Percentiles rank a stretch among this genome's conserved stretches.
phyloP scores from a whole-genome alignment of 1,139 yeast genomes.

The Scheffersomyces segobiensis region DNA sequence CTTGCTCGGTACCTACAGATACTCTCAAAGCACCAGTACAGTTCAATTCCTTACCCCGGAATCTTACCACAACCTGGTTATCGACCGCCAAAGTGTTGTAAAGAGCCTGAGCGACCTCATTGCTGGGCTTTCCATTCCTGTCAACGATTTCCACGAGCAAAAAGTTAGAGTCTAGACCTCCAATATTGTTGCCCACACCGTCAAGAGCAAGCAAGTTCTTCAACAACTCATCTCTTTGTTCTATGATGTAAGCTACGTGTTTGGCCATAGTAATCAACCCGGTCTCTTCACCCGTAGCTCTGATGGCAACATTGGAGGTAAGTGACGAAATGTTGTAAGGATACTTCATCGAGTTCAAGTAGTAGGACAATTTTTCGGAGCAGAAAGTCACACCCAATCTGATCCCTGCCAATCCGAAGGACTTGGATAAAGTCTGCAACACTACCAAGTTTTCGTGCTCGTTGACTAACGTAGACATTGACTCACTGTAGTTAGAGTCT shows the following conservation, averaged over 20 bases:
- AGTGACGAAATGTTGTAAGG: constrained; percentile 91
- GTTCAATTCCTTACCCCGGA: constrained; percentile 85
- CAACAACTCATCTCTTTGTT: constrained; percentile 57
- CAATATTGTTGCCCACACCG: constrained; percentile 73
- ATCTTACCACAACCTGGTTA: constrained; percentile 81
- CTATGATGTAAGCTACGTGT: constrained; percentile 49
- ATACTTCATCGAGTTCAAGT: constrained; percentile 87
- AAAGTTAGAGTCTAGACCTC: constrained; percentile 90
- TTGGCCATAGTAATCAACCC: constrained; percentile 63
- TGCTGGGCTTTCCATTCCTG: constrained; percentile 61
- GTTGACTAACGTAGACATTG: constrained; percentile 79
- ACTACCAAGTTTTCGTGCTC: constrained; percentile 83
- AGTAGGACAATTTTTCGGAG: constrained; percentile 55
- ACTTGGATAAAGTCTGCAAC: constrained; percentile 87
- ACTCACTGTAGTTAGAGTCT: constrained; percentile 35
- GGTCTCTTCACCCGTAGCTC: constrained; percentile 59
- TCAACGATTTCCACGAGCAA: constrained; percentile 70
- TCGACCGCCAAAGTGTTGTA: constrained; percentile 71
- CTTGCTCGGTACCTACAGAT: constrained; percentile 80
- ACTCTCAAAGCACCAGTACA: constrained; percentile 86
- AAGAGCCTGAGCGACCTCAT: constrained; percentile 64
- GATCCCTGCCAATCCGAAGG: constrained; percentile 95
- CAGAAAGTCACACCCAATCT: constrained; percentile 82
- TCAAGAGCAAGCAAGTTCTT: constrained; percentile 51
- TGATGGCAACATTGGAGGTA: constrained; percentile 71